Percentiles rank a stretch among this genome's conserved stretches.
phyloP scores from a whole-genome alignment of 2,329 filamentous ascomycete genomes.

The Pseudocercospora macadamiae region DNA sequence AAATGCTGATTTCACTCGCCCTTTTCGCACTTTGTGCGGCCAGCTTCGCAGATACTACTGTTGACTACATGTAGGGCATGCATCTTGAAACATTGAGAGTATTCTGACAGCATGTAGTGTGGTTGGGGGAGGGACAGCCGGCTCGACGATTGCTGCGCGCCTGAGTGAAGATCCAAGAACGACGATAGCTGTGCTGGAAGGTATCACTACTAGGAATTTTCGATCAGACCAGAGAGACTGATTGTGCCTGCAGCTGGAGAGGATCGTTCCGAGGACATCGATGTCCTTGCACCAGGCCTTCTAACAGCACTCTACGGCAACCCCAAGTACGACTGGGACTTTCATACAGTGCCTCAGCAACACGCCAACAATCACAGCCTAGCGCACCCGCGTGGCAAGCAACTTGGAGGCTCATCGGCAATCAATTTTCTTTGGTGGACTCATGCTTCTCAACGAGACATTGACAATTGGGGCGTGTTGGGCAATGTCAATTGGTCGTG shows the following conservation, averaged over 20 bases:
- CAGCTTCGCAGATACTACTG: background rate
- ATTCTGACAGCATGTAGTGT: conserved; percentile 14
- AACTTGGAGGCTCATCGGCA: conserved; percentile 42
- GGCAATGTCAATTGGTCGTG: conserved; percentile 43
- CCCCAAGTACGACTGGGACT: conserved; percentile 25
- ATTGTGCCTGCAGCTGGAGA: background rate
- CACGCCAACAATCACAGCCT: conserved; percentile 13
- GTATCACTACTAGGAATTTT: conserved; percentile 6
- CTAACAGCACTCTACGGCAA: conserved; percentile 20
- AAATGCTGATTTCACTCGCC: background rate
- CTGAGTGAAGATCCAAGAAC: conserved; percentile 31
- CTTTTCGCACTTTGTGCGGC: background rate
- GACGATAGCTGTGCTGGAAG: conserved; percentile 36
- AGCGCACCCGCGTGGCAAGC: conserved; percentile 35
- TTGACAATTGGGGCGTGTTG: conserved; percentile 39
- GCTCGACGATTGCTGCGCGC: conserved; percentile 32
- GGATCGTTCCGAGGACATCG: conserved; percentile 15
- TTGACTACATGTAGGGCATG: conserved; percentile 15
- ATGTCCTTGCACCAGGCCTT: conserved; percentile 22
- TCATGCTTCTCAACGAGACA: conserved; percentile 20
- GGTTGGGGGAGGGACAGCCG: conserved; percentile 35
- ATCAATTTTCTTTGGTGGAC: conserved; percentile 39
- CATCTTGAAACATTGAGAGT: background rate
- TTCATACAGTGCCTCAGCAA: conserved; percentile 20
- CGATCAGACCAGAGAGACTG: background rate